A percentile compares a stretch with the other conserved stretches of the same genome.
These are phyloP conservation scores for Candida sphagnicola DNA, from an alignment of 805 yeast genomes.

Conservation along the genomic window DNA sequence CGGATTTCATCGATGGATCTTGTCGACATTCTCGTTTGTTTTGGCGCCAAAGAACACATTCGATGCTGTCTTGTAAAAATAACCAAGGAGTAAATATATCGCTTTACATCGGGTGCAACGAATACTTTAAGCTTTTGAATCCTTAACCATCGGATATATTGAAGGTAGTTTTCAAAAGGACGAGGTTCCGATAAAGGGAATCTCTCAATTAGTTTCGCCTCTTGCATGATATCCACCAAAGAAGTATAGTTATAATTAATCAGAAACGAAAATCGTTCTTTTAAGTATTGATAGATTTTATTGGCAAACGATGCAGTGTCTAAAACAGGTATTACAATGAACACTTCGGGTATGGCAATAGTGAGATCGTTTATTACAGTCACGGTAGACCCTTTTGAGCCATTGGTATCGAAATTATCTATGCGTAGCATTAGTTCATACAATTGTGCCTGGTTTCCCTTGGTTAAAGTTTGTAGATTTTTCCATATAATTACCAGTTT, in stretches of 20 bases:
- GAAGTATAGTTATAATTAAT: constrained; percentile 10
- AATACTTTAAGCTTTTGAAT: constrained; percentile 14
- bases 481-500: constrained; percentile 14
- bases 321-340: constrained; percentile 14
- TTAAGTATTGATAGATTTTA: constrained; percentile 16
- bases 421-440: constrained; percentile 16
- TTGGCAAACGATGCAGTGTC: constrained; percentile 6
- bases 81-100: constrained; percentile 34
- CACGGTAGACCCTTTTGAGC: constrained; percentile 3
- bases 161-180: not conserved
- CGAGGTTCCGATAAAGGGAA: not conserved
- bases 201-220: not conserved
- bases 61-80: constrained; percentile 37
- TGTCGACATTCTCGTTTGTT: constrained; percentile 30
- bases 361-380: constrained; percentile 4
- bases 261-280: constrained; percentile 25
- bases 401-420: constrained; percentile 18
- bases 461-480: constrained; percentile 12
- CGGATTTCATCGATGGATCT: constrained; percentile 25
- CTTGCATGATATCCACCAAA: not conserved
- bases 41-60: constrained; percentile 34
- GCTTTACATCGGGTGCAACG: constrained; percentile 31
- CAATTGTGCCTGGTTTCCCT: constrained; percentile 12
- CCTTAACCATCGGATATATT: constrained; percentile 7
- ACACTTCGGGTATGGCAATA: constrained; percentile 13